Evolutionary conservation across 2,329 filamentous ascomycete species (phyloP), one percentile per base, ranked within the genome.

Genomic region (Orbilia ellipsospora): DNA sequence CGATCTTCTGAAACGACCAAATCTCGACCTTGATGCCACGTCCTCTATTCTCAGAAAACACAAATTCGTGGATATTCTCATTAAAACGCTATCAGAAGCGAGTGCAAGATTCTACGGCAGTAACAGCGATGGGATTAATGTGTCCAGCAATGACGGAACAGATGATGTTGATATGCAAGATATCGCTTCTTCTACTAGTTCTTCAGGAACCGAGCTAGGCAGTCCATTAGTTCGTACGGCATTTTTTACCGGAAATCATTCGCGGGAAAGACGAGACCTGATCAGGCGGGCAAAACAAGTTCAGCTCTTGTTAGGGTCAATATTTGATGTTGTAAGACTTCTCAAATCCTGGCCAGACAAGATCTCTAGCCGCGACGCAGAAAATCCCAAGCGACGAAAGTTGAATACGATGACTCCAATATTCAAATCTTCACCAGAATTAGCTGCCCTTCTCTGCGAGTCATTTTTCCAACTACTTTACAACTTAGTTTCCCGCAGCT

Each of bases 161-260:
- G 59, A 62, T 1, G 70, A 74, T 26, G 51, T 74, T 23, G 70
- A 74, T 28, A 74, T 74, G 70, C 70, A 62, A 28, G 63, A 68
- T 26, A 51, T 51, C 36, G 52, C 54, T 18, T 74, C 70, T 12
- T 45, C 70, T 5, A 64, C 70, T 2, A 74, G 70, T 44, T 74
- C 70, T 10, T 74, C 70, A 1, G 63, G 55, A 6, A 74, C 70
- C 13, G 70, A 74, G 44, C 63, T 64, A 2, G 70, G 70, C 13
- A 74, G 70, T 23, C 70, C 70, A 4, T 42, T 74, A 16, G 50
- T 74, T 63, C 70, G 70, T 20, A 54, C 42, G 8, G 50, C 70
- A n/a, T 74, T 64, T 31, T 50, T 57, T 40, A 45, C 50, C 18
- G 26, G 26, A 13, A 60, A 42, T 18, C 31, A 61, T 40, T 51